Conservation (phyloP, 164 flowering plant genomes). For the Berberis vulgaris region DNA sequence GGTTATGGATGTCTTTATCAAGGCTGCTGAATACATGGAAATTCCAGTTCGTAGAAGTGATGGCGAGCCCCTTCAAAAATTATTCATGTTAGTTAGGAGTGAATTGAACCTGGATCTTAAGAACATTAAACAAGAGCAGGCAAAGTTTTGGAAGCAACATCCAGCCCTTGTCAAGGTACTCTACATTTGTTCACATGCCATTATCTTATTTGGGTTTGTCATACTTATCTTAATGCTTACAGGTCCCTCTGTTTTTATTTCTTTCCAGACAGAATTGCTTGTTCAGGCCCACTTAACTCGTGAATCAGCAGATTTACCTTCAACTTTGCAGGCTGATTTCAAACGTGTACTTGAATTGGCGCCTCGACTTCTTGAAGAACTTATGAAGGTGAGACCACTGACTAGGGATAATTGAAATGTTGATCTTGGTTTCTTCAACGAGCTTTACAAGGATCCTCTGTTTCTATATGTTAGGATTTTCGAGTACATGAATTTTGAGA, state of each 20-base stretch:
- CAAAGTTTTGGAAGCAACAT: slow-evolving; percentile 98
- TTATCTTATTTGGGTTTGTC: neutral
- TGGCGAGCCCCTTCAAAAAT: slow-evolving; percentile 81
- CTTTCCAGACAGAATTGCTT: slow-evolving; percentile 78
- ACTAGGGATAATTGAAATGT: neutral
- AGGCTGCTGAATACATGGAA: slow-evolving; percentile 94
- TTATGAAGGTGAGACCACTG: slow-evolving; percentile 62
- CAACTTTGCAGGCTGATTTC: slow-evolving; percentile 58
- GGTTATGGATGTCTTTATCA: slow-evolving; percentile 91
- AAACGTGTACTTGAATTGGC: slow-evolving; percentile 74
- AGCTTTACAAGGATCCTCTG: neutral
- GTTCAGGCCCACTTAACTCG: slow-evolving; percentile 89
- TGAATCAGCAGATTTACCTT: slow-evolving; percentile 53
- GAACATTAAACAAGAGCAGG: slow-evolving; percentile 89
- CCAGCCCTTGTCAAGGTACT: slow-evolving; percentile 79
- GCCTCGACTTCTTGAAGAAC: slow-evolving; percentile 94
- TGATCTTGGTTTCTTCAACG: too few relatives aligned
- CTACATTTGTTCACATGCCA: neutral
- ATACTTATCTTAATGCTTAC: neutral
- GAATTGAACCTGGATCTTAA: slow-evolving; percentile 88
- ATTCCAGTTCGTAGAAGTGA: slow-evolving; percentile 92
- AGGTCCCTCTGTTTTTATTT: slow-evolving; percentile 8
- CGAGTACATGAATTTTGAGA: too few relatives aligned
- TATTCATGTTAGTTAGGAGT: slow-evolving; percentile 77
- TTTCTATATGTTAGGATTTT: too few relatives aligned